Conservation (phyloP, 2,329 filamentous ascomycete genomes). For the Tothia fuscella region DNA sequence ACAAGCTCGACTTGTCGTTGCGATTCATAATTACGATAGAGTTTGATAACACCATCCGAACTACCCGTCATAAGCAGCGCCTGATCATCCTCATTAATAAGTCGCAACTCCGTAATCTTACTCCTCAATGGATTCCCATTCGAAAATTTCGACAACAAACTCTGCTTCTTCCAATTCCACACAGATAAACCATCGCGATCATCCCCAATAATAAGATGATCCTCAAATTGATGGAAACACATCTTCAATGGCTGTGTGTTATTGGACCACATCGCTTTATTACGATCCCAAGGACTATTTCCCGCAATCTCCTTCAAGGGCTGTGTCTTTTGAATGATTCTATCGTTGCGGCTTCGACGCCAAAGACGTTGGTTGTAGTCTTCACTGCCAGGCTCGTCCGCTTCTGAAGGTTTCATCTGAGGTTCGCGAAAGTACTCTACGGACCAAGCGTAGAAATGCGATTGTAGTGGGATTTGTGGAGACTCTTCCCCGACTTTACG, state of each 20-base stretch:
- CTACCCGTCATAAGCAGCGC: slow-evolving; percentile 90
- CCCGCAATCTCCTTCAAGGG: slow-evolving; percentile 83
- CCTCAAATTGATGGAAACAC: slow-evolving; percentile 96
- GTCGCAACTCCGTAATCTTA: slow-evolving; percentile 86
- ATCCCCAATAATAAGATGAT: slow-evolving; percentile 87
- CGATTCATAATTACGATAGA: slow-evolving; percentile 85
- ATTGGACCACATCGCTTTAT: slow-evolving; percentile 76
- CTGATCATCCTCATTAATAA: slow-evolving; percentile 97
- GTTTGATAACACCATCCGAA: slow-evolving; percentile 84
- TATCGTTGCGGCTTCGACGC: slow-evolving; percentile 85
- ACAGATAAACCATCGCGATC: slow-evolving; percentile 78
- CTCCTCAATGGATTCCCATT: slow-evolving; percentile 89
- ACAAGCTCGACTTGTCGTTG: slow-evolving; percentile 69
- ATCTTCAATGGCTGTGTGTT: slow-evolving; percentile 81
- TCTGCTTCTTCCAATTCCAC: slow-evolving; percentile 83
- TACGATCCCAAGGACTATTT: slow-evolving; percentile 75
- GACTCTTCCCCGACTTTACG: slow-evolving; percentile 42
- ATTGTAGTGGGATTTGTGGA: slow-evolving; percentile 63
- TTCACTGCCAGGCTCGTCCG: slow-evolving; percentile 88
- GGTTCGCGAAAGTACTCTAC: slow-evolving; percentile 95
- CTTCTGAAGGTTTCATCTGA: slow-evolving; percentile 93
- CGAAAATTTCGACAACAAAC: slow-evolving; percentile 70
- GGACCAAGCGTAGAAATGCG: slow-evolving; percentile 86
- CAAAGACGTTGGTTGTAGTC: slow-evolving; percentile 94
- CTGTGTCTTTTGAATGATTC: slow-evolving; percentile 82